Percentiles rank a stretch among this genome's conserved stretches.
Evolutionary conservation across 1,284 basidiomycete genomes (phyloP).

Genomic region (Papiliotrema nemorosa): DNA sequence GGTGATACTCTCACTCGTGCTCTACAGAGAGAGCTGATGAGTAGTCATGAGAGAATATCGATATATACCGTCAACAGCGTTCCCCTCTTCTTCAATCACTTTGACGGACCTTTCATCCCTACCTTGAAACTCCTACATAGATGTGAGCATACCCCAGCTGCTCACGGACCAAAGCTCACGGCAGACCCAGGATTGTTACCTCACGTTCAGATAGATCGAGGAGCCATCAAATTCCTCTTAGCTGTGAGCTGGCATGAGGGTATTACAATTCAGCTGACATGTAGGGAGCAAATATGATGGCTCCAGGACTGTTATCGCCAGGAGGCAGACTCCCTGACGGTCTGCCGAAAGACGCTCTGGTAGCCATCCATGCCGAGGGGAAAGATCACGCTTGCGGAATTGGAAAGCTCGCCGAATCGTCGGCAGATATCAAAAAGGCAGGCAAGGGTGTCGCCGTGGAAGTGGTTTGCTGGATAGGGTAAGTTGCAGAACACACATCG

Average conservation of each 20-base stretch:
- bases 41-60: constrained; percentile 89
- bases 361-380: constrained; percentile 91
- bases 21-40: neutral
- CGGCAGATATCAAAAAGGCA: constrained; percentile 82
- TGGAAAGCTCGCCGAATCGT: constrained; percentile 75
- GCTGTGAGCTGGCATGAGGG: constrained; percentile 49
- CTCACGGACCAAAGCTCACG: neutral
- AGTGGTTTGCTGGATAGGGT: constrained; percentile 57
- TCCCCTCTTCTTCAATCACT: constrained; percentile 95
- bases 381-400: constrained; percentile 90
- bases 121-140: constrained; percentile 84
- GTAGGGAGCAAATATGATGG: constrained; percentile 89
- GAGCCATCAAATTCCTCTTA: constrained; percentile 95
- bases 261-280: neutral
- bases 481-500: constrained; percentile 13
- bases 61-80: constrained; percentile 83
- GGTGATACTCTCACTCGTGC: too few species aligned
- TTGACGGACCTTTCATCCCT: constrained; percentile 88
- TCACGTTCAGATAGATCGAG: constrained; percentile 85
- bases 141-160: constrained; percentile 58
- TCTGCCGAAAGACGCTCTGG: constrained; percentile 66
- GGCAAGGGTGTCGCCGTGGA: constrained; percentile 93
- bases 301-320: constrained; percentile 87
- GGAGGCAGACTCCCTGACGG: constrained; percentile 85
- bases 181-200: constrained; percentile 87